Evolutionary conservation across 768 basidiomycete species (phyloP), one percentile per base, ranked within the genome.

Genomic region (Boletus fagicola): DNA sequence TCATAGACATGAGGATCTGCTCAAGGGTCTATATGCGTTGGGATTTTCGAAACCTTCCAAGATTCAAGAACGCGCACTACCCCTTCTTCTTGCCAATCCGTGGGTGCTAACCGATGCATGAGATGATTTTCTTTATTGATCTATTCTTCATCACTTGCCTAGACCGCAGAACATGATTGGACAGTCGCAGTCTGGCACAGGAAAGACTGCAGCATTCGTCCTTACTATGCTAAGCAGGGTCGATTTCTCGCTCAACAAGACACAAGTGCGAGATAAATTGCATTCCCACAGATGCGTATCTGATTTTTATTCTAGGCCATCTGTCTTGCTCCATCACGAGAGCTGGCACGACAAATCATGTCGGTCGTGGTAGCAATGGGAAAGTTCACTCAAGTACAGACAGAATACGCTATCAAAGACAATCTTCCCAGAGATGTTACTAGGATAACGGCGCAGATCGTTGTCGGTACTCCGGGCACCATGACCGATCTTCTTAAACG

Each of bases 151-250:
- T 36, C 35, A 2, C 28, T 39, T 53, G 49, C 9, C 22, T 39
- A 99, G 96, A n/a, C 90, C 96, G 12, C 88, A 87, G 51, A 98
- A 98, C 75, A 95, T 98, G 89, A 98, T 98, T 69, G 97, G 94
- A 18, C 97, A 99, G 76, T 98, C 95, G 51, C 97, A 99, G 68
- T 98, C 97, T 35, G 97, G 97, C 39, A 99, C 97, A 10, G 97
- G 97, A 49, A 99, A 99, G 78, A 98, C 97, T 3, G 97, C 97
- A 5, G 97, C 97, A 11, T 99, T 99, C 71, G 92, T 94, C 13
- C 79, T 99, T 49, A 95, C 96, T 12, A 98, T 99, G 95, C 82
- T 98, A 16, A 94, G 90, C 69, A 86, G 96, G 40, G 82, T 98
- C 47, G 93, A 98, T 74, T 95, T 88, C 65, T 78, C 83, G 22